Evolutionary conservation across 768 basidiomycete genomes (phyloP), one percentile per base, ranked within the genome.

Genomic region (Termitomyces eurrhizus): DNA sequence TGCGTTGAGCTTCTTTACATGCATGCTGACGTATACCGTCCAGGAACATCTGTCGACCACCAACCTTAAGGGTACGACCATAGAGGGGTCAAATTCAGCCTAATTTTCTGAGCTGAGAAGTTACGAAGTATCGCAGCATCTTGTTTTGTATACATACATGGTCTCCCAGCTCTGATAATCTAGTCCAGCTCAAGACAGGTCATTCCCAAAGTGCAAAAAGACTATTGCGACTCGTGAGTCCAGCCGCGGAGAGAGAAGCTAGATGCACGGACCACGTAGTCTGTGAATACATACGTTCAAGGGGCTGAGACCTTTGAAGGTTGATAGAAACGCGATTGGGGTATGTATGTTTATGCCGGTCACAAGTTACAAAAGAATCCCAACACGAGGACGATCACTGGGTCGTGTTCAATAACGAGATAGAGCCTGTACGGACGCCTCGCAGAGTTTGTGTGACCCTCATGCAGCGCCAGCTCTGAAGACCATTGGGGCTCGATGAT

Each of bases 321-420:
- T 58, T 51, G 36, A 49, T 57, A 37, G 39, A 51, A 58, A 51
- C 57, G 57, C 37, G 49, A 33, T 24, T 49, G 11, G 29, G 16
- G 50, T 51, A 58, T 58, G 57, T 44, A 58, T 58, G 57, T 44
- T 41, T 39, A 14, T 24, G 21, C 32, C 2, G 39, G 41, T 58
- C 57, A 58, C 50, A 58, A 44, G 49, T 37, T 45, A 12, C 35
- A 48, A 33, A 57, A 57, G 45, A 57, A 57, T 29, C 12, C n/a
- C n/a, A 39, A 57, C 56, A 57, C 24, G 46, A 49, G 56, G 56
- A 57, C 36, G 35, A 46, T 48, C 37, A 29, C 26, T 29, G 26
- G 9, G 11, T n/a, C 18, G n/a, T 55, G 54, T 55, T 44, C 39
- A 29, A 42, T 55, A 32, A 39, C 52, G 24, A 39, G 37, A 18